These are phyloP conservation scores for Aspergillus nidulans DNA, from an alignment of 495 filamentous ascomycete genomes.

Conservation along the genomic window DNA sequence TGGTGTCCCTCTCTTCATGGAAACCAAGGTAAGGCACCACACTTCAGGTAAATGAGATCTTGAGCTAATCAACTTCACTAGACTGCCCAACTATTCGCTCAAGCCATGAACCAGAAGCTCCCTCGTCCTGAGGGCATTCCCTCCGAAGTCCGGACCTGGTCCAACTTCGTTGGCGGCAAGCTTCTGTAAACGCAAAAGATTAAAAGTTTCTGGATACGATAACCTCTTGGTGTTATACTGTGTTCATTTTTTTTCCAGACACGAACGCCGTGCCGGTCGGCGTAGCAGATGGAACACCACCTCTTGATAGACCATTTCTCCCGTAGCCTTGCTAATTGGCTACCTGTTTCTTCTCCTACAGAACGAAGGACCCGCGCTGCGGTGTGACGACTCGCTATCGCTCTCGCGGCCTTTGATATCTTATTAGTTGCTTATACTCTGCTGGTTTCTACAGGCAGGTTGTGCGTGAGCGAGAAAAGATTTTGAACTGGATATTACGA, in stretches of 20 bases:
- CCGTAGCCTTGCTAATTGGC: conserved; percentile 17
- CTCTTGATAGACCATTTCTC: conserved; percentile 33
- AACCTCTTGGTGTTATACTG: conserved; percentile 18
- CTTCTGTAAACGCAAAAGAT: conserved; percentile 59
- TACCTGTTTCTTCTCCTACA: conserved; percentile 7
- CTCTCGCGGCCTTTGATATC: neutral
- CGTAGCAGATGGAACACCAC: conserved; percentile 27
- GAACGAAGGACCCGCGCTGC: neutral
- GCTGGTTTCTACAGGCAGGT: conserved; percentile 20
- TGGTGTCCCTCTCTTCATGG: conserved; percentile 96
- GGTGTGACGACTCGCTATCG: neutral
- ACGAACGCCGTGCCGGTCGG: conserved; percentile 23
- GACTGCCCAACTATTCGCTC: conserved; percentile 93
- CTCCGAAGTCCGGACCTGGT: conserved; percentile 87
- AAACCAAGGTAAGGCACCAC: conserved; percentile 76
- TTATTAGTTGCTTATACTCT: neutral
- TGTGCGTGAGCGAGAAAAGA: conserved; percentile 33
- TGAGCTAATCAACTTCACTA: conserved; percentile 33
- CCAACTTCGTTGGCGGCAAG: conserved; percentile 88
- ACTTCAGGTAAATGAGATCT: neutral
- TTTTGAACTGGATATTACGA: conserved; percentile 12
- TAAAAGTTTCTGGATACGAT: conserved; percentile 25
- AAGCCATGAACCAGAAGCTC: conserved; percentile 93
- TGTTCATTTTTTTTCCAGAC: conserved; percentile 15
- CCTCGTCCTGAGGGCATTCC: conserved; percentile 79